phyloP scores from a whole-genome alignment of 257 asterid species.

The Solanum chaucha region DNA sequence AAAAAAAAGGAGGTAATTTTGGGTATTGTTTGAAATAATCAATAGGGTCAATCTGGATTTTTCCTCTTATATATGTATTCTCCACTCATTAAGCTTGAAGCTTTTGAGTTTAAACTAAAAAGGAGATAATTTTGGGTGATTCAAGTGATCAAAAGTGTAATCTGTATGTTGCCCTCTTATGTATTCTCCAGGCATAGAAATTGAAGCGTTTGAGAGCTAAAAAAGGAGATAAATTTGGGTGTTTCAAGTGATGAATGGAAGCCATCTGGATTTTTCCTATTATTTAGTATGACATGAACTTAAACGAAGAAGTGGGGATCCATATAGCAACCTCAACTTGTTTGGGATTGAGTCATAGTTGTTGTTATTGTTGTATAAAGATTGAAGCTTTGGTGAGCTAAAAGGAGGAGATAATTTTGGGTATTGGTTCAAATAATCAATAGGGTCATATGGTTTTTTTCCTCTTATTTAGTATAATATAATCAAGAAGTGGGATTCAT shows the following conservation, averaged over 20 bases:
- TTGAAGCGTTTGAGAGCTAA: constrained; percentile 12
- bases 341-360: background rate
- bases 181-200: constrained; percentile 10
- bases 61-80: background rate
- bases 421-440: background rate
- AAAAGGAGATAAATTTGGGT: background rate
- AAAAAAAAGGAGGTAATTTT: too few relatives aligned
- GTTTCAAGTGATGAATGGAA: background rate
- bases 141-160: constrained; percentile 27
- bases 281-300: background rate
- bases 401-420: background rate
- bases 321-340: background rate
- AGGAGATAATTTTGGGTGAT: background rate
- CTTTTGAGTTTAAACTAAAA: constrained; percentile 7
- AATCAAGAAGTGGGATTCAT: background rate
- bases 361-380: background rate
- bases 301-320: background rate
- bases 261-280: constrained; percentile 39
- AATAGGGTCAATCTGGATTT: constrained; percentile 47
- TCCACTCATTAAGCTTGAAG: background rate
- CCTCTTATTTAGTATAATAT: background rate
- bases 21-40: background rate
- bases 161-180: background rate
- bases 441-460: constrained; percentile 50
- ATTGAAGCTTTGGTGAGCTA: constrained; percentile 12